Evolutionary conservation across 2,329 filamentous ascomycete genomes (phyloP), one percentile per base, ranked within the genome.

Genomic region (Coniochaeta hoffmannii): DNA sequence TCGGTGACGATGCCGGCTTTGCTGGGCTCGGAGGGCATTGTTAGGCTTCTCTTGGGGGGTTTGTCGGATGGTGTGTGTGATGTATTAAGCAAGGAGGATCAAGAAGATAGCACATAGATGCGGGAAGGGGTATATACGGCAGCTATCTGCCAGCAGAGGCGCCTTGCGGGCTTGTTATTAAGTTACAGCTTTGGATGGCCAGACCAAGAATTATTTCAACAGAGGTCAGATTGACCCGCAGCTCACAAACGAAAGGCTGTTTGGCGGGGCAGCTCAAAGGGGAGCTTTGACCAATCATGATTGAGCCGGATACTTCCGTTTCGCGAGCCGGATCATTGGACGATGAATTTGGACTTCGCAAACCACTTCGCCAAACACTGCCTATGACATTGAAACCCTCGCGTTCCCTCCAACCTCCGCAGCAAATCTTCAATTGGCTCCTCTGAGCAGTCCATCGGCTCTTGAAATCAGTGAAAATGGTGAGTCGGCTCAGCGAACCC

Each of bases 1-100:
- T 92, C 86, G 53, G 87, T 87, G 64, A 93, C 87, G 67, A 93
- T 93, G 62, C 89, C 89, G 38, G 89, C 77, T 53, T 81, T 85
- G 56, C 82, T 77, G 36, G 80, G 73, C 58, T 72, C 72, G 56
- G 72, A 75, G 59, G 77, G 74, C 80, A 77, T 77, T 62, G 63
- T 62, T 41, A 35, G 4, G 34, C 34, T 15, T 35, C 26, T 11
- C 15, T 14, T 11, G 50, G 36, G 31, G 38, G 34, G 35, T 38
- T 30, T 7, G 11, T 26, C 28, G 36, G 30, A n/a, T n/a, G n/a
- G n/a, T n/a, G n/a, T n/a, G n/a, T n/a, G n/a, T n/a, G n/a, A n/a
- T n/a, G n/a, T n/a, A n/a, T n/a, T n/a, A n/a, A n/a, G n/a, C n/a
- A n/a, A n/a, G n/a, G n/a, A n/a, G n/a, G n/a, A n/a, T n/a, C n/a